Base-by-base conservation (phyloP, 257 asterid genomes). In the Solanum piurae region DNA sequence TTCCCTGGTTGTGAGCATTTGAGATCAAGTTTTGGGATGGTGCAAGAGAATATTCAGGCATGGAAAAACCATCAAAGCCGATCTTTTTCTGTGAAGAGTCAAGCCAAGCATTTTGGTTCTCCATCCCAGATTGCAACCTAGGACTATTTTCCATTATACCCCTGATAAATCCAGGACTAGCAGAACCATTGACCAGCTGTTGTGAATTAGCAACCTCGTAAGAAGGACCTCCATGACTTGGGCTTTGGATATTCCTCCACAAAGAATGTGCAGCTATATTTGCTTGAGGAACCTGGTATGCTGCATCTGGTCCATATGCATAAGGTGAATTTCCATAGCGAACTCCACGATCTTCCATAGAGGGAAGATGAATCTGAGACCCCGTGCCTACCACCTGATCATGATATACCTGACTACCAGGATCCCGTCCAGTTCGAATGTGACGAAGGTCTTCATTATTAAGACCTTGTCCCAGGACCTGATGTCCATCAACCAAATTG, bases 171-270 rank as follows among this genome's bases (percentile, higher is more conserved):
- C 98, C 95, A 89, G 92, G 90, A 84, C 93, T 87, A 69, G 91
- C 88, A 86, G 96, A 89, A 40, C 97, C 95, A 93, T 92, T 93
- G 69, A 90, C 94, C 44, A 93, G 60, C 90, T 92, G 97, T 85
- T 94, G 90, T 71, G 94, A 89, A 89, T 88, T 90, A 68, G 94
- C 84, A 66, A 93, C 79, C 83, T 95, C 99, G 71, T 90, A 92
- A 37, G 94, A 18, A 40, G 91, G 95, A 84, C 90, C 90, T 86
- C 93, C 98, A 66, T 91, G 98, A 83, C 92, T 29, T 25, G 94
- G 95, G 88, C 88, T 87, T 71, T 93, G 98, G 66, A 92, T 91
- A 87, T 96, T 97, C 93, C 99, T 94, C 99, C 98, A 90, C 52
- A 91, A 38, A 80, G 96, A 55, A 71, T 93, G 96, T 60, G 94